These are phyloP conservation scores for Cordyceps tenuipes DNA, from an alignment of 2,329 filamentous ascomycete genomes.

Conservation along the genomic window DNA sequence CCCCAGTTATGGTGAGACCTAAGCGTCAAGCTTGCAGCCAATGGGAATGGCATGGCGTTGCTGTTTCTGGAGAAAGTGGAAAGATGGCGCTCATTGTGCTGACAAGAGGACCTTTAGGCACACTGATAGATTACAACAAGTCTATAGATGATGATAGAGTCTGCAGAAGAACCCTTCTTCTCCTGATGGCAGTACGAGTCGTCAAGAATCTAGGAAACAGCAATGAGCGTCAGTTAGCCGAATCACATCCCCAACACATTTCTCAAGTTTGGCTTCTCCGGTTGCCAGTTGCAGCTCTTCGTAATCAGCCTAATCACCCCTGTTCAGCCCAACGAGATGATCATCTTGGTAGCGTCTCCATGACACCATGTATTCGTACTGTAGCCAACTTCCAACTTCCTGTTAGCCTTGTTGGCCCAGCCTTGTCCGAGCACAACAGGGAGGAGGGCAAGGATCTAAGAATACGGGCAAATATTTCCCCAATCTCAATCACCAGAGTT, in stretches of 20 bases:
- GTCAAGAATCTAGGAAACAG: too few species aligned
- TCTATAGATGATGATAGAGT: too few species aligned
- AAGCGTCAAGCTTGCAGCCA: neutral
- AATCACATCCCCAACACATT: too few species aligned
- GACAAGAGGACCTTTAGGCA: neutral
- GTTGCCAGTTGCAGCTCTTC: too few species aligned
- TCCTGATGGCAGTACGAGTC: neutral
- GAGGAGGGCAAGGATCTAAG: neutral
- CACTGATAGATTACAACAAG: too few species aligned
- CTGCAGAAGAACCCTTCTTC: neutral
- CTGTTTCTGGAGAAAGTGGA: neutral
- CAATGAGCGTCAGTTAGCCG: too few species aligned
- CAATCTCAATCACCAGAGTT: neutral
- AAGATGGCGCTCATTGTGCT: neutral
- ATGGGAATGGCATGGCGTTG: neutral
- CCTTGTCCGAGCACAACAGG: neutral
- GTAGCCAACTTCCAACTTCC: too few species aligned
- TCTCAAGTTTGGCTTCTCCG: too few species aligned
- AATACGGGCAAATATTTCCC: neutral
- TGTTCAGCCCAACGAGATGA: neutral
- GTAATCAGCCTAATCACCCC: neutral
- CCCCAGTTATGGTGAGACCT: constrained; percentile 7
- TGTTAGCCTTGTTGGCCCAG: neutral
- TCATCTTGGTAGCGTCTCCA: constrained; percentile 1
- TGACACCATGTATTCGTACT: neutral